Base-by-base conservation (phyloP, 2,329 filamentous ascomycete genomes). In the Mycogone perniciosa region DNA sequence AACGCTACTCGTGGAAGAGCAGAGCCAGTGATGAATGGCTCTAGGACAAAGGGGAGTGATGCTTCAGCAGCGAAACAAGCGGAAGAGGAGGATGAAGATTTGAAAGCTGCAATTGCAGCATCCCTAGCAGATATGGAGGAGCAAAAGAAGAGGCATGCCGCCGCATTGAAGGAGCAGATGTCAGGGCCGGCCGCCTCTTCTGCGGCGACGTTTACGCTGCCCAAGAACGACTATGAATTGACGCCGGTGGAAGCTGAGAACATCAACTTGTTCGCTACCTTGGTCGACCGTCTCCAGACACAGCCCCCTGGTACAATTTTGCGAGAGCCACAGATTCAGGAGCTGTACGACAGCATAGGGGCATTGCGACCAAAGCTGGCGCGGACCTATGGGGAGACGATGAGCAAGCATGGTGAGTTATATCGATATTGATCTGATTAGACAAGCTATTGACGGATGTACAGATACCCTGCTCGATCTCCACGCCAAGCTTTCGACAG, bases 341-440 rank as follows among this genome's bases (percentile, higher is more conserved):
- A 99, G 70, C 76, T 99, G 4, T 99, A 99, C 66, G 93, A 97
- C 64, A 95, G 91, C 61, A 97, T 99, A 60, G 90, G 92, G n/a
- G 80, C 89, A 11, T 73, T 99, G 56, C 81, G 93, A 45, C 93
- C 93, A 1, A 99, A 99, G 68, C 76, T 99, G 50, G 93, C 93
- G 4, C 82, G 93, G 51, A 96, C 92, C 0, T 96, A 97, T 64
- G 93, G 93, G 50, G 93, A 99, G 72, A 96, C 93, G 0, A 97
- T 99, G 93, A 97, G 93, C 80, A 99, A 99, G 70, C 93, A 97
- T 68, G 91, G 89, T 89, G 73, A 65, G 82, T 71, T 2, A 26
- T 7, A 5, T 7, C 13, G 20, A 7, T 27, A 11, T 7, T 6
- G 9, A 20, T 5, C 11, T 42, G 20, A 44, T 11, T 27, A 7